Evolutionary conservation across 306 rosid species (phyloP), one percentile per base, ranked within the genome.

Genomic region (Quercus engelmannii): DNA sequence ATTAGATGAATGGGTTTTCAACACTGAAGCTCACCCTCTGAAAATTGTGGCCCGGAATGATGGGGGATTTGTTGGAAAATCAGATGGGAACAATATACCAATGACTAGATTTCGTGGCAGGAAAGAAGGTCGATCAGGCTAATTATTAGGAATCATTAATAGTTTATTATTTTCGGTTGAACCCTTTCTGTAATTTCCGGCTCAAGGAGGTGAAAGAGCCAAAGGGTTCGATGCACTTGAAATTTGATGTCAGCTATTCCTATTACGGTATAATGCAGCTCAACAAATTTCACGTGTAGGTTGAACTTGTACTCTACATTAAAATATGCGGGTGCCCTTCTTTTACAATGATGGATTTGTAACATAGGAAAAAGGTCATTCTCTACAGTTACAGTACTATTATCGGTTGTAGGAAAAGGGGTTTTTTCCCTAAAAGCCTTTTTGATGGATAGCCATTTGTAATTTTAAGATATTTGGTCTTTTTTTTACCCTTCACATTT

Each of bases 11-110:
- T 96, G 99, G 99, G 99, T 96, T 67, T 96, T 96, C 88, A 96
- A 93, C 89, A 96, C 99, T 0, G 99, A 96, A 86, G 99, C 99
- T 0, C 99, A 96, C 87, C 99, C 99, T 49, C 71, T 96, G 75
- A 91, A 79, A 86, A 93, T 96, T 67, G 88, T 88, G 74, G 41
- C 93, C 41, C 85, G 93, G 77, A 25, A 57, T 0, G 90, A 82
- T 55, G 94, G 76, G 56, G 82, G 30, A 49, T 20, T 9, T 38
- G 33, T 82, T 68, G 82, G 73, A 74, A 84, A 70, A 76, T 49
- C 85, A 75, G 75, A 83, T 25, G 87, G 62, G 75, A 86, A 82
- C 74, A 81, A 71, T 25, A 89, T 83, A 76, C 84, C 89, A 7
- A 65, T 55, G 26, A 13, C 81, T 28, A 88, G 86, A 88, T 19